Conservation (phyloP, 2,329 filamentous ascomycete genomes). For the Aspergillus sp. region DNA sequence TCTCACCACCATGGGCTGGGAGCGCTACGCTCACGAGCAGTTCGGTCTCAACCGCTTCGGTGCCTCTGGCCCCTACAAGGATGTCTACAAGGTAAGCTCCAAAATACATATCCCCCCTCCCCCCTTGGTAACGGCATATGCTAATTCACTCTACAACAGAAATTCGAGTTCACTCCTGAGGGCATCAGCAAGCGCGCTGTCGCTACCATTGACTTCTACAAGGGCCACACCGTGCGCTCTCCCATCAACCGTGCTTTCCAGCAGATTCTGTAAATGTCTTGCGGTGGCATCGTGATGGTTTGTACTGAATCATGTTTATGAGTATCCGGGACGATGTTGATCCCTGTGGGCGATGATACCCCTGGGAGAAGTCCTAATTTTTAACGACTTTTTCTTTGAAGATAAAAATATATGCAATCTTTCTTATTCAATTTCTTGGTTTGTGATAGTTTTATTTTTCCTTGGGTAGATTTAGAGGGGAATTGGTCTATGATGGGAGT, state of each 20-base stretch:
- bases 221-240: constrained; percentile 89
- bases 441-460: not conserved
- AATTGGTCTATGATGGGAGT: not conserved
- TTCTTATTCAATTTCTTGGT: not conserved
- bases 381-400: constrained; percentile 26
- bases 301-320: constrained; percentile 30
- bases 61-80: constrained; percentile 94
- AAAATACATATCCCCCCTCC: not conserved
- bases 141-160: constrained; percentile 54
- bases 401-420: constrained; percentile 11
- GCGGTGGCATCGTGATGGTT: constrained; percentile 21
- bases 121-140: not conserved
- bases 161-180: constrained; percentile 99
- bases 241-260: constrained; percentile 97
- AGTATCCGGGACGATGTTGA: constrained; percentile 29
- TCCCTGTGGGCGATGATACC: constrained; percentile 6
- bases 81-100: constrained; percentile 81
- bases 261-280: constrained; percentile 76
- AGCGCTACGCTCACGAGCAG: constrained; percentile 99
- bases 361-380: constrained; percentile 18
- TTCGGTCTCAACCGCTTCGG: constrained; percentile 99
- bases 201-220: constrained; percentile 95
- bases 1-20: constrained; percentile 97
- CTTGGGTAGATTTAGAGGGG: constrained; percentile 22
- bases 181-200: constrained; percentile 93